Conservation (phyloP, 2,329 filamentous ascomycete genomes). For the Colletotrichum abscissum region DNA sequence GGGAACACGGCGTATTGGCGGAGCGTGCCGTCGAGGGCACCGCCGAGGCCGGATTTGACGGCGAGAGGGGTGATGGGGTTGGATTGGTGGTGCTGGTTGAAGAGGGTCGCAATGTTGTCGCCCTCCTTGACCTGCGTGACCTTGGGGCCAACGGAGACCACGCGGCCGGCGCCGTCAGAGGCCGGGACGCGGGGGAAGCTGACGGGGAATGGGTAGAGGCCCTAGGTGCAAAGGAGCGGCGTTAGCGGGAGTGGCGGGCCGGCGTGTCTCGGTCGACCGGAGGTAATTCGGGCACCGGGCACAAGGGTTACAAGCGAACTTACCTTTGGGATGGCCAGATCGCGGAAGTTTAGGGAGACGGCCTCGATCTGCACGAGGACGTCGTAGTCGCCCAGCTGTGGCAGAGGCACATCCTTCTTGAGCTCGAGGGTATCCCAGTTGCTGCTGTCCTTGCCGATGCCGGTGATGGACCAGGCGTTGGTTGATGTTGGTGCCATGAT, state of each 20-base stretch:
- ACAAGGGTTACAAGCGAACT: background rate
- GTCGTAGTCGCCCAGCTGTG: conserved; percentile 74
- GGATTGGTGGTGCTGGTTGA: conserved; percentile 65
- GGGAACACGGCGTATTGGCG: conserved; percentile 75
- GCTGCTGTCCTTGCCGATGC: conserved; percentile 49
- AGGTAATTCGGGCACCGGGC: background rate
- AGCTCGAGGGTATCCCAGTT: conserved; percentile 71
- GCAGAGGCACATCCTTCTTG: conserved; percentile 63
- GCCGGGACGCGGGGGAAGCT: conserved; percentile 58
- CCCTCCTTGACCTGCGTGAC: conserved; percentile 62
- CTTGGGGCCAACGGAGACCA: conserved; percentile 61
- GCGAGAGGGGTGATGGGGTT: conserved; percentile 51
- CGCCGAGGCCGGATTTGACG: conserved; percentile 71
- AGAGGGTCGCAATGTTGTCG: conserved; percentile 69
- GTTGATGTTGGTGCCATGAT: conserved; percentile 50
- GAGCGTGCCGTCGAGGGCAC: conserved; percentile 74
- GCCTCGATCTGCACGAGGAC: conserved; percentile 75
- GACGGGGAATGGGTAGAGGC: conserved; percentile 58
- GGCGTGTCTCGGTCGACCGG: background rate
- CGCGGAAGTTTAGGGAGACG: conserved; percentile 66
- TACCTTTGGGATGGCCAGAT: conserved; percentile 59
- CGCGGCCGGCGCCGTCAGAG: conserved; percentile 65
- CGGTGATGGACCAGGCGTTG: conserved; percentile 65
- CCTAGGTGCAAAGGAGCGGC: conserved; percentile 39
- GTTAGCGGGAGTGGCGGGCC: conserved; percentile 11